Base-by-base conservation (phyloP, 805 yeast species). In the Zygoascus bituminiphila region DNA sequence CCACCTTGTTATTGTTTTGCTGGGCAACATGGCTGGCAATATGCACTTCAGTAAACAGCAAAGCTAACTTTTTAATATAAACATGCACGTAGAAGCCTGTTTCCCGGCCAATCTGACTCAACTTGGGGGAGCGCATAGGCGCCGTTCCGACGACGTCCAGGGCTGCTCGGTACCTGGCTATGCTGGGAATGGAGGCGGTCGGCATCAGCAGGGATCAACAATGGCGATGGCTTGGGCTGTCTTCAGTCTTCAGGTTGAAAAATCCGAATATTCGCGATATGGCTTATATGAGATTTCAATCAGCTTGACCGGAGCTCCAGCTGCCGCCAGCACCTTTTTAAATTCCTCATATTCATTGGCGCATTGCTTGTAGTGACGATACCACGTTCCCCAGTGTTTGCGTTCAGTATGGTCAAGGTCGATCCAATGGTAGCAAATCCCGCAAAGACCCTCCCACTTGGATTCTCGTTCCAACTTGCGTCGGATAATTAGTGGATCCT, bases 351-450 rank as follows among this genome's bases (percentile, higher is more conserved):
- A 57, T 44, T 57, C 60, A 31, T 56, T 52, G 26, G 52, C 52
- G 43, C 60, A 57, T 40, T 48, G 48, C 42, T 55, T 55, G 37
- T 57, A 57, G 46, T 57, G 60, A 10, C 59, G 45, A 45, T 53
- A 57, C 60, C 60, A 57, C 1, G 60, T 57, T 8, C 59, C 59
- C 60, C 60, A 57, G n/a, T 36, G 47, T 20, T 49, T 48, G 17
- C 42, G 17, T 9, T 49, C 54, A 5, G 48, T 52, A 33, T 55
- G 58, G 41, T 57, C 59, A n/a, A 57, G 42, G 22, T 57, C 59
- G 9, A 57, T 49, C 60, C 60, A 57, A 20, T 55, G 54, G 39
- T 55, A 57, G 38, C 60, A 57, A 31, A 57, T 57, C 3, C 60
- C 60, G 46, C 61, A 57, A 5, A 57, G 45, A 1, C 59, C 59